Evolutionary conservation across 2,329 filamentous ascomycete species (phyloP).

Genomic region (Botrytis hyacinthi): DNA sequence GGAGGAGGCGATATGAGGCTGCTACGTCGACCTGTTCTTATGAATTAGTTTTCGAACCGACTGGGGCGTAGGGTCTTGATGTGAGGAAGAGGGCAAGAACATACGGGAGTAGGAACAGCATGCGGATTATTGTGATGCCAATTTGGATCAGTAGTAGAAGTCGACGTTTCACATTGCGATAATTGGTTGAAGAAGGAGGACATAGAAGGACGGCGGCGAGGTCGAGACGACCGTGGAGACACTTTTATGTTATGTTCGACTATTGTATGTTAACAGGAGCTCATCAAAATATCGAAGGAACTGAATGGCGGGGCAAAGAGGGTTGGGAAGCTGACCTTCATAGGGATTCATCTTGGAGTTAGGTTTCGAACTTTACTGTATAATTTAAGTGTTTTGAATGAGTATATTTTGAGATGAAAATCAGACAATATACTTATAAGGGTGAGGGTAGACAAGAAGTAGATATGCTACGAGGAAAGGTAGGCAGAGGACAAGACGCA

Average conservation of each 20-base stretch:
- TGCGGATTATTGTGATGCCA: constrained; percentile 50
- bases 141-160: constrained; percentile 27
- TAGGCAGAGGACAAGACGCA: constrained; percentile 10
- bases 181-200: constrained; percentile 59
- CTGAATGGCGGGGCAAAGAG: constrained; percentile 14
- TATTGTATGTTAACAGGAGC: constrained; percentile 37
- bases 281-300: background rate
- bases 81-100: background rate
- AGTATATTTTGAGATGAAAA: background rate
- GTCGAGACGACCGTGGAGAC: constrained; percentile 38
- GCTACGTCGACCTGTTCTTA: constrained; percentile 48
- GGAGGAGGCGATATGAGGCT: constrained; percentile 57
- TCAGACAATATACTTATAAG: background rate
- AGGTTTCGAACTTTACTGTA: background rate
- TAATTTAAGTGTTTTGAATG: no score
- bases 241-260: constrained; percentile 64
- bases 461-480: background rate
- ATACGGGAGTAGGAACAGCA: constrained; percentile 54
- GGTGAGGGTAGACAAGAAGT: background rate
- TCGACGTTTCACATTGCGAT: constrained; percentile 40
- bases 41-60: background rate
- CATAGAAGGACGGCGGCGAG: constrained; percentile 57
- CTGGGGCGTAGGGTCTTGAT: background rate
- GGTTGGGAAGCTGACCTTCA: constrained; percentile 45
- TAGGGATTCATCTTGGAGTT: constrained; percentile 47